These are phyloP conservation scores for Syncephalastrum contaminatum DNA, from an alignment of 371 early-diverging fungal species.

Conservation along the genomic window DNA sequence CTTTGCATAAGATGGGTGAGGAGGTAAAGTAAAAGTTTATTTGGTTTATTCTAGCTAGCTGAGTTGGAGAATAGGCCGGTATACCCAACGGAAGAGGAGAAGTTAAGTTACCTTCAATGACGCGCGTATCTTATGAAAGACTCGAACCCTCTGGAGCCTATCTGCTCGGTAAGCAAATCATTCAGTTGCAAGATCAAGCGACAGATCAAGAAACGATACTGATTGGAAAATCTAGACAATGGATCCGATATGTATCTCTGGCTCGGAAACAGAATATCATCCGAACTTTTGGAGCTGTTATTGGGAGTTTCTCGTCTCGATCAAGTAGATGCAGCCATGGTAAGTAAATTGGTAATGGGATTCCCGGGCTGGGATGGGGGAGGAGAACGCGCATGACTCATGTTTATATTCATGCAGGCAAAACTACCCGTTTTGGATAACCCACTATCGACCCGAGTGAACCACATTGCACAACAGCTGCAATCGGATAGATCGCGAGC, in stretches of 20 bases:
- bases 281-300: conserved; percentile 60
- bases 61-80: conserved; percentile 22
- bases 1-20: conserved; percentile 62
- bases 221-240: conserved; percentile 60
- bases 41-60: not conserved
- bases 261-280: conserved; percentile 77
- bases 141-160: conserved; percentile 77
- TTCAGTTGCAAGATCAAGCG: not conserved
- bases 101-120: conserved; percentile 60
- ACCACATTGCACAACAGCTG: conserved; percentile 61
- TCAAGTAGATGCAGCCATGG: conserved; percentile 69
- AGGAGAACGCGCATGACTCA: not conserved
- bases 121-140: conserved; percentile 81
- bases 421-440: conserved; percentile 50
- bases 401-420: conserved; percentile 16
- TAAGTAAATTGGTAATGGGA: conserved; percentile 23
- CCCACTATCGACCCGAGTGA: conserved; percentile 56
- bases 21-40: conserved; percentile 37
- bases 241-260: conserved; percentile 80
- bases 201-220: not conserved
- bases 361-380: no score
- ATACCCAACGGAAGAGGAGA: conserved; percentile 37
- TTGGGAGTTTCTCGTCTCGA: conserved; percentile 81
- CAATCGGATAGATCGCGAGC: conserved; percentile 50
- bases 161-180: conserved; percentile 35